Evolutionary conservation across 2,329 filamentous ascomycete genomes (phyloP).

Genomic region (Claviceps arundinis): DNA sequence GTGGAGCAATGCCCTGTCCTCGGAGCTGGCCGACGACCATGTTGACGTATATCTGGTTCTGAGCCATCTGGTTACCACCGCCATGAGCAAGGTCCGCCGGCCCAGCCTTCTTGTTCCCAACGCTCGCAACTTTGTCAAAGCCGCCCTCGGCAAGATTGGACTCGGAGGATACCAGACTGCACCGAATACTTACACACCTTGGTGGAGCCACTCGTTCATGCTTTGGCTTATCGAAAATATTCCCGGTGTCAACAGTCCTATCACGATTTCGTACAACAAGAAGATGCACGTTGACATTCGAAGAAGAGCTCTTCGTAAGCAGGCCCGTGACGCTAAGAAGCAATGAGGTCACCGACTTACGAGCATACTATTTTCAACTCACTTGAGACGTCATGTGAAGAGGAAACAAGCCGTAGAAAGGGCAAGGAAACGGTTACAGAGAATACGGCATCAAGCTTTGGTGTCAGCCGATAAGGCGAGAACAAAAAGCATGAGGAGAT

Average conservation of each 20-base stretch:
- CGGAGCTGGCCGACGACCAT: slow-evolving; percentile 67
- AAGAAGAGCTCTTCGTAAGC: slow-evolving; percentile 69
- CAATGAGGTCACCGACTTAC: slow-evolving; percentile 14
- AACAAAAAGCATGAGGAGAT: not conserved
- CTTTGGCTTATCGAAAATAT: slow-evolving; percentile 63
- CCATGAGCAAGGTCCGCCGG: slow-evolving; percentile 91
- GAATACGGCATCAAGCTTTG: not conserved
- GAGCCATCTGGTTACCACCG: slow-evolving; percentile 84
- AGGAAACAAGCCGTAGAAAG: not conserved
- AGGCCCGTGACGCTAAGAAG: slow-evolving; percentile 69
- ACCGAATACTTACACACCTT: slow-evolving; percentile 77
- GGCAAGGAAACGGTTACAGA: not conserved
- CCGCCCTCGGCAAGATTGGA: slow-evolving; percentile 70
- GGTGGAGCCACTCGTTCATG: slow-evolving; percentile 84
- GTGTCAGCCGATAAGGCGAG: not conserved
- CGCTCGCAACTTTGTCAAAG: slow-evolving; percentile 68
- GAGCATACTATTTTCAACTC: not conserved
- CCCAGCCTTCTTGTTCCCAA: slow-evolving; percentile 66
- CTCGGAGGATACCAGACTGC: slow-evolving; percentile 66
- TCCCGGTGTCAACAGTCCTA: slow-evolving; percentile 33
- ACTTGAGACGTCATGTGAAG: not conserved
- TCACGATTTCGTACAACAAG: slow-evolving; percentile 37
- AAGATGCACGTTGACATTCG: slow-evolving; percentile 75
- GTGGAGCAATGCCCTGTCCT: slow-evolving; percentile 78
- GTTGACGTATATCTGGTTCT: slow-evolving; percentile 86